Evolutionary conservation across 2,329 filamentous ascomycete genomes (phyloP).

Genomic region (Huntiella abstrusa): DNA sequence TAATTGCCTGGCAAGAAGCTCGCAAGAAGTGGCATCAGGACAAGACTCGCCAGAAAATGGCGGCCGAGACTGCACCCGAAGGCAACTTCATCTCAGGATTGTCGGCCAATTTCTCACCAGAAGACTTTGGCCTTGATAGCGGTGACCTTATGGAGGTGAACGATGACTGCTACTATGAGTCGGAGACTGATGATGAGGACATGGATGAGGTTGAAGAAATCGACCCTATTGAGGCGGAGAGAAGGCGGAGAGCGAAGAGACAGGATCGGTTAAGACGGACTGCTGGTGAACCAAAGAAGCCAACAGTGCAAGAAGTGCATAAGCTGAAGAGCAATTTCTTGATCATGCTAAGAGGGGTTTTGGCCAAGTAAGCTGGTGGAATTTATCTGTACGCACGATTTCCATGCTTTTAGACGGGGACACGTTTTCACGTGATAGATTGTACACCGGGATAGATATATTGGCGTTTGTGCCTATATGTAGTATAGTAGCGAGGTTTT

Average conservation of each 20-base stretch:
- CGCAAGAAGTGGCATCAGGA: conserved; percentile 96
- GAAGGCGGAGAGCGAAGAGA: conserved; percentile 54
- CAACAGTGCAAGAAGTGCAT: conserved; percentile 56
- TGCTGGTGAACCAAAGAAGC: conserved; percentile 72
- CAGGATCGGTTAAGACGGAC: conserved; percentile 64
- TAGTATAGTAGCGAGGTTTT: background rate
- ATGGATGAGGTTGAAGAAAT: conserved; percentile 57
- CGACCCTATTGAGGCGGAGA: conserved; percentile 76
- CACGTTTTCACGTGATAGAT: no score
- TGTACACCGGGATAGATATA: no score
- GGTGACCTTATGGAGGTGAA: conserved; percentile 74
- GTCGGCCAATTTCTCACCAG: conserved; percentile 48
- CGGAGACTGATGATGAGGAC: conserved; percentile 48
- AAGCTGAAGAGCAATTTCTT: conserved; percentile 67
- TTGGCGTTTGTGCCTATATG: background rate
- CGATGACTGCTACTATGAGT: conserved; percentile 37
- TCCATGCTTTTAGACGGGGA: no score
- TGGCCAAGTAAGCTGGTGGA: conserved; percentile 41
- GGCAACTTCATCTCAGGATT: conserved; percentile 30
- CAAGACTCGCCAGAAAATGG: conserved; percentile 98
- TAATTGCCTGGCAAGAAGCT: conserved; percentile 88
- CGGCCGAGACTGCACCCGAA: conserved; percentile 38
- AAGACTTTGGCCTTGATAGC: conserved; percentile 78
- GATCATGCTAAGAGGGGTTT: conserved; percentile 60
- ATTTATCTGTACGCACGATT: no score